Conservation (phyloP, 106 monocot genomes). For the Xerophyta viscosa region DNA sequence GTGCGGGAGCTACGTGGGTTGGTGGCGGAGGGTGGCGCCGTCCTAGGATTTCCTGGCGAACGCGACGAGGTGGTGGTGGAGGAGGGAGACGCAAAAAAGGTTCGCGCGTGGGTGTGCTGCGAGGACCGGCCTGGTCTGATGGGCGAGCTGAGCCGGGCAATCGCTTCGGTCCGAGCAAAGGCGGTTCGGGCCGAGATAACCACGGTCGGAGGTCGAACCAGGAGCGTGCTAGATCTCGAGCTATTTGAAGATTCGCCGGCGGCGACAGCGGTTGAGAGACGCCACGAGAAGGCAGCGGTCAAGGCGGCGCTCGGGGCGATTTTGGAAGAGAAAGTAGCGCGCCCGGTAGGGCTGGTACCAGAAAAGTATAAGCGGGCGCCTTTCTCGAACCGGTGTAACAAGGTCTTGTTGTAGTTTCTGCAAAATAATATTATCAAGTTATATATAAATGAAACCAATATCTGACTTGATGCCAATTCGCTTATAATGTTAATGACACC, state of each 20-base stretch:
- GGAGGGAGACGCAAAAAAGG: constrained; percentile 2
- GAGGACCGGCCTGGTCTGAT: constrained; percentile 74
- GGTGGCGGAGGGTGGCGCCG: constrained; percentile 35
- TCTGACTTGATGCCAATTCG: too few species aligned
- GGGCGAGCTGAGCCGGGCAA: constrained; percentile 51
- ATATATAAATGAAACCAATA: too few species aligned
- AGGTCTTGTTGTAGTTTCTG: too few species aligned
- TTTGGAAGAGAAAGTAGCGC: constrained; percentile 15
- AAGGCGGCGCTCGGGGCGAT: constrained; percentile 47
- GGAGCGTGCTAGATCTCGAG: constrained; percentile 55
- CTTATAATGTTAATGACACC: too few species aligned
- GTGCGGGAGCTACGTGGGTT: constrained; percentile 56
- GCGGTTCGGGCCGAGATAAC: too few species aligned
- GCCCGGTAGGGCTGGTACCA: constrained; percentile 9
- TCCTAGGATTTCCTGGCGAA: constrained; percentile 34
- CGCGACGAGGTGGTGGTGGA: constrained; percentile 58
- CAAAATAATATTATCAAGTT: too few species aligned
- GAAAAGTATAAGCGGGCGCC: constrained; percentile 33
- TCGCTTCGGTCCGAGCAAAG: constrained; percentile 42
- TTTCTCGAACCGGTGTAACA: constrained; percentile 11
- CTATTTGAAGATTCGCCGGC: constrained; percentile 4
- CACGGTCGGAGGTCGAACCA: constrained; percentile 66
- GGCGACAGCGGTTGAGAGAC: constrained; percentile 8
- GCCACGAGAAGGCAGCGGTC: too few species aligned
- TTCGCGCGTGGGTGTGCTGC: constrained; percentile 64